A percentile compares a stretch with the other conserved stretches of the same genome.
Conservation (phyloP, 129 eudicot genomes). For the Silybum marianum region DNA sequence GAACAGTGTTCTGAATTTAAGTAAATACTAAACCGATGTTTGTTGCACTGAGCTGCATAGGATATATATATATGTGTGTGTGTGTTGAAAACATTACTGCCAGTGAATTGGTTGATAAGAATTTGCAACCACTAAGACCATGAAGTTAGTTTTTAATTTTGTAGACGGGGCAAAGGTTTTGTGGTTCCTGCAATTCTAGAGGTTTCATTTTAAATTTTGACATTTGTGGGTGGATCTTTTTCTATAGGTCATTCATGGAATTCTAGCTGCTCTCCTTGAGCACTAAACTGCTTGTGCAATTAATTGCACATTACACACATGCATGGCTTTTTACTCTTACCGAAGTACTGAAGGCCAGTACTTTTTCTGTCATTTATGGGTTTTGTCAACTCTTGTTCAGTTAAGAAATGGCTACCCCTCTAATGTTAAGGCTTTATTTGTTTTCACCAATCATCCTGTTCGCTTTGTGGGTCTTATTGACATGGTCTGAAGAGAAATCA, state of each 20-base stretch:
- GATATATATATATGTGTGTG: neutral
- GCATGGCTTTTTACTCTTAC: neutral
- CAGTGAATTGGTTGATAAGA: neutral
- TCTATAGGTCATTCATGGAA: neutral
- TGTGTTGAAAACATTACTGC: neutral
- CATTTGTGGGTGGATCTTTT: neutral
- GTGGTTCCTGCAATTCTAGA: neutral
- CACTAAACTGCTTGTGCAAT: neutral
- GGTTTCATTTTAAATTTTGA: neutral
- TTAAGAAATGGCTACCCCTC: neutral
- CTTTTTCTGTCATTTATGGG: neutral
- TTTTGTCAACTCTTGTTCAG: neutral
- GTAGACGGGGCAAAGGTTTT: neutral
- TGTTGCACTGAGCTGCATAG: neutral
- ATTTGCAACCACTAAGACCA: neutral
- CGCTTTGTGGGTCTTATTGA: neutral
- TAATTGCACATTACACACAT: neutral
- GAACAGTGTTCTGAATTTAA: neutral
- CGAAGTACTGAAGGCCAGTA: neutral
- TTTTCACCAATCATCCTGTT: neutral
- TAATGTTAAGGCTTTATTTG: neutral
- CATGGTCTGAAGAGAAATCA: neutral
- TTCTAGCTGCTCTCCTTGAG: neutral
- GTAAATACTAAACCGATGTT: neutral
- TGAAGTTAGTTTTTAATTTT: neutral